phyloP scores from a whole-genome alignment of 768 basidiomycete genomes.

The Psilocybe azurescens region DNA sequence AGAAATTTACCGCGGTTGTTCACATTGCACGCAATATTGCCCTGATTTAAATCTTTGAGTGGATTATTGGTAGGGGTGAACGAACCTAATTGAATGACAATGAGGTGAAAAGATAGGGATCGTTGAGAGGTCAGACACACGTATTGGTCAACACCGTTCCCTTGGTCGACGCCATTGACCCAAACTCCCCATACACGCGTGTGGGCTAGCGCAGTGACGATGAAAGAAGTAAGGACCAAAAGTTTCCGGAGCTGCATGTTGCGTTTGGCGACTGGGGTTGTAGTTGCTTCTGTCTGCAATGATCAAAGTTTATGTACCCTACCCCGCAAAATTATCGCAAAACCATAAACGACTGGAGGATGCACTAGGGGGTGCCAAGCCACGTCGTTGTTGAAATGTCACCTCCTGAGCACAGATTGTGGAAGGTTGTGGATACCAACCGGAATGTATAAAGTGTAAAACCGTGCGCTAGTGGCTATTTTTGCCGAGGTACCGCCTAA shows the following conservation, averaged over 20 bases:
- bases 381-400: background rate
- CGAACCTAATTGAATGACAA: constrained; percentile 31
- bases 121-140: constrained; percentile 20
- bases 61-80: constrained; percentile 42
- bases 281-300: background rate
- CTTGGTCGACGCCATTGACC: constrained; percentile 43
- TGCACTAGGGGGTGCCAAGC: background rate
- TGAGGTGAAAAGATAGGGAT: background rate
- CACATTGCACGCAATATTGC: constrained; percentile 38
- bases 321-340: constrained; percentile 3
- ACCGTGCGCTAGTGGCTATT: background rate
- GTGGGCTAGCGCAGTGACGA: constrained; percentile 32
- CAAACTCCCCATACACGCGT: constrained; percentile 41
- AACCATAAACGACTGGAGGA: background rate
- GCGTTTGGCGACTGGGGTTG: background rate
- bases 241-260: constrained; percentile 30
- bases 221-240: constrained; percentile 26
- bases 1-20: constrained; percentile 31
- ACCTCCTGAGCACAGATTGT: background rate
- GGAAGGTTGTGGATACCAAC: background rate
- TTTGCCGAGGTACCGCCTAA: constrained; percentile 16
- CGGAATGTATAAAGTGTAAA: background rate
- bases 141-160: constrained; percentile 36
- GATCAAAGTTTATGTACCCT: background rate
- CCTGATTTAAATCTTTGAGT: constrained; percentile 38